Percentiles rank a stretch among this genome's conserved stretches.
These are phyloP conservation scores for Pyricularia grisea DNA, from an alignment of 2,329 filamentous ascomycete genomes.

Conservation along the genomic window DNA sequence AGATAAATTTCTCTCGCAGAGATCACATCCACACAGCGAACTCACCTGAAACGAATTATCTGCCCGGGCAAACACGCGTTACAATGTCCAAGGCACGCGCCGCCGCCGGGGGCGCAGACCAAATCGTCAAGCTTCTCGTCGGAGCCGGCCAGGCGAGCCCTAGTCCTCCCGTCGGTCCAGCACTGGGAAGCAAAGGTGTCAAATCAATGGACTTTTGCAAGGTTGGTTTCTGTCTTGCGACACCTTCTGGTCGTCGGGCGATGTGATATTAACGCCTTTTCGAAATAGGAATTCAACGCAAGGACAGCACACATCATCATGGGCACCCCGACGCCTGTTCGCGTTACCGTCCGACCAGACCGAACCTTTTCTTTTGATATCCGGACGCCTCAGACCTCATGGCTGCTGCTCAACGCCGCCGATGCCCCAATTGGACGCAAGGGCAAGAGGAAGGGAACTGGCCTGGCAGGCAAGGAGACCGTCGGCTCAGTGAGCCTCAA, in stretches of 20 bases:
- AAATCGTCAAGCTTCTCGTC: conserved; percentile 94
- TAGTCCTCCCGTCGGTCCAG: conserved; percentile 91
- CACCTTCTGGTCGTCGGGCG: not conserved
- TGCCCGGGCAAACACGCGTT: not conserved
- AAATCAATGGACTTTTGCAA: conserved; percentile 99
- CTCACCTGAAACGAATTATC: not conserved
- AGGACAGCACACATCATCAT: conserved; percentile 73
- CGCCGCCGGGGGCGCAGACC: conserved; percentile 39
- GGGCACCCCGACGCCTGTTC: conserved; percentile 82
- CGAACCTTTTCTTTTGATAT: conserved; percentile 89
- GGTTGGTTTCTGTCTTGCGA: conserved; percentile 33
- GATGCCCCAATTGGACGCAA: conserved; percentile 63
- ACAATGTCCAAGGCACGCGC: conserved; percentile 43
- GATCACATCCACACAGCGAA: not conserved
- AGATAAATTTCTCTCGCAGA: not conserved
- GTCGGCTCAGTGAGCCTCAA: conserved; percentile 87
- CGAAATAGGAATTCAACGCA: conserved; percentile 83
- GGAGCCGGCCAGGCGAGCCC: conserved; percentile 92
- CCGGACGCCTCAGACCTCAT: conserved; percentile 89
- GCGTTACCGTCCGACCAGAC: conserved; percentile 86
- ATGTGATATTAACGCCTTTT: conserved; percentile 7
- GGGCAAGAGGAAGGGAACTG: conserved; percentile 69
- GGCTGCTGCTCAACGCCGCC: conserved; percentile 76
- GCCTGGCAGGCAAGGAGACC: conserved; percentile 63
- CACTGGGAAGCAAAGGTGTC: conserved; percentile 92